Evolutionary conservation across 305 asterid genomes (phyloP), one percentile per base, ranked within the genome.

Genomic region (Euphrasia arctica): DNA sequence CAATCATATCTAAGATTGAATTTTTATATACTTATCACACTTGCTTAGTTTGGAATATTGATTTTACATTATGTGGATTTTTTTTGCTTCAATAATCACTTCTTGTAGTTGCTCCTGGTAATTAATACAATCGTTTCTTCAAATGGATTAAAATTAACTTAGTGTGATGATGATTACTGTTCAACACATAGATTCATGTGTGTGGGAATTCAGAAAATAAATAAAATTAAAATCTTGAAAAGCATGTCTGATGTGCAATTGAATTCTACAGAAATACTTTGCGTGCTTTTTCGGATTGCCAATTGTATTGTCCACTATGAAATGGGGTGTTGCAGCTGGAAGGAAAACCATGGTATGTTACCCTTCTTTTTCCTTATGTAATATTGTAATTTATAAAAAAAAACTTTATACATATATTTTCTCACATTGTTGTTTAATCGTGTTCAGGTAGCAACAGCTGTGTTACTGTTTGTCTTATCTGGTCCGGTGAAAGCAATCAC

Each of bases 401-500:
- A 12, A 43, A 32, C 10, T 7, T 45, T 55, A 43, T 11, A 25
- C 27, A 25, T 25, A 43, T 54, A 29, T 50, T 39, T 43, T 49
- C 18, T 66, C 54, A 28, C 45, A n/a, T 64, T 41, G 49, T 62
- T 65, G 43, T 68, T 62, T 72, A 58, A 14, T 77, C 64, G 31
- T 57, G 14, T 65, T 72, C 77, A 93, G 96, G 95, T 88, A 74
- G 97, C 96, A 45, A 93, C 99, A 27, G 70, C 74, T 64, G 82
- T 93, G 32, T 80, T 93, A 32, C 76, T 93, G 79, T 83, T 93
- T 42, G 92, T 90, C 70, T 71, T 90, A 73, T 90, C 97, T 62
- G 97, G 99, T 71, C 99, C 97, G 3, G 96, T 90, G 74, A 93
- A 93, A 81, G 95, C 99, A 28, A 52, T 85, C 62, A 88, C 97